phyloP scores from a whole-genome alignment of 2,329 filamentous ascomycete genomes.

The Xenoacremonium recifei region DNA sequence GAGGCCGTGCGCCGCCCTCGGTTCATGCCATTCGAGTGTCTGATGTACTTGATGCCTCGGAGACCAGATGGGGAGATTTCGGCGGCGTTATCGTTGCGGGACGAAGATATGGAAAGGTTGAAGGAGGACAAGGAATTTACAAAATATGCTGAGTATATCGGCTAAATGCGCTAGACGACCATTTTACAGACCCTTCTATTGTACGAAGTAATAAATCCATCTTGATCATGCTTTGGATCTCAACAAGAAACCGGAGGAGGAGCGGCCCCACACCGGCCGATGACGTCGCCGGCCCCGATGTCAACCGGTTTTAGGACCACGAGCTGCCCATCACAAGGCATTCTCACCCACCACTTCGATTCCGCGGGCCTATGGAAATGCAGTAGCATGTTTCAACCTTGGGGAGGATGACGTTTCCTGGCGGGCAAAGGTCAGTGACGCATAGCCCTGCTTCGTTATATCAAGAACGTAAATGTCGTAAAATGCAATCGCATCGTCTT shows the following conservation, averaged over 20 bases:
- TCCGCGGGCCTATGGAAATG: background rate
- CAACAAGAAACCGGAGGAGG: too few species aligned
- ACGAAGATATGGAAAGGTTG: conserved; percentile 47
- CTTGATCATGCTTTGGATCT: too few species aligned
- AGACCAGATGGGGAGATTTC: conserved; percentile 40
- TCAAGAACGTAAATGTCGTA: too few species aligned
- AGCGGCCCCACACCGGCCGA: background rate
- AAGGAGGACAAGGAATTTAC: conserved; percentile 40
- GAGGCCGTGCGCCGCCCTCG: conserved; percentile 46
- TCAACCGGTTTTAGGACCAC: background rate
- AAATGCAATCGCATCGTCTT: too few species aligned
- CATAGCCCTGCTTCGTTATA: too few species aligned
- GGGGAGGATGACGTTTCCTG: background rate
- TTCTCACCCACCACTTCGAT: background rate
- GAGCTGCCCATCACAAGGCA: background rate
- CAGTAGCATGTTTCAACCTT: background rate
- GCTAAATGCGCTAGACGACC: conserved; percentile 6
- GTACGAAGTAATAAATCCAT: too few species aligned
- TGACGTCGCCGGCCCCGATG: background rate
- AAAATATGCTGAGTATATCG: conserved; percentile 14
- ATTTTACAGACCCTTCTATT: too few species aligned
- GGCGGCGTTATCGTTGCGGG: conserved; percentile 42
- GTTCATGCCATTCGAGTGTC: conserved; percentile 44
- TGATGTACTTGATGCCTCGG: conserved; percentile 51
- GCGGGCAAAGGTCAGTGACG: too few species aligned